Base-by-base conservation (phyloP, 495 filamentous ascomycete species). In the Trichocladium uniseriatum region DNA sequence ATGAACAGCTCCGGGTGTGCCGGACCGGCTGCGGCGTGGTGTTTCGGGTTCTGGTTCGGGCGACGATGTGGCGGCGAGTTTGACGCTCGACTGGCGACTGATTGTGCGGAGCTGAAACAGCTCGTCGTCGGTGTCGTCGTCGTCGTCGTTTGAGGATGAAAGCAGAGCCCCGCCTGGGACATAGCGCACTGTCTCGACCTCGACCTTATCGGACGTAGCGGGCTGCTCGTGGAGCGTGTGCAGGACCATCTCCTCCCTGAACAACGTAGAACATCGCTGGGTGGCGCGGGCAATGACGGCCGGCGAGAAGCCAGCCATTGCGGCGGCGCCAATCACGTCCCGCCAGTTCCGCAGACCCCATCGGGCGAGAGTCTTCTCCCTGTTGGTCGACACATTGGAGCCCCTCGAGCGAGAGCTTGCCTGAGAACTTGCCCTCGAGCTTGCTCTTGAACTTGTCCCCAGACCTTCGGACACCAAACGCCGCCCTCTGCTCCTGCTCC, bases 271-370 rank as follows among this genome's bases (percentile, higher is more conserved):
- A 58, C 89, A 95, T 31, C 89, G 72, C 56, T 79, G 69, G 3
- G 81, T 76, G 1, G 87, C 73, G 40, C 84, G 75, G 36, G 76
- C 72, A 7, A 94, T 69, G 5, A 80, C 83, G 5, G 62, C 59
- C 1, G 73, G 56, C 1, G 81, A 67, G 60, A 86, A 84, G 0
- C 83, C 86, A 1, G 72, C 76, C 49, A 89, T 71, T 0, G 84
- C 75, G 18, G 89, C 89, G 0, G 86, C 67, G 8, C 84, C 84
- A 27, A 94, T 62, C 1, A 92, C 75, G 46, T 90, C 84, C 37
- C 82, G 82, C 89, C 89, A 95, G 62, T 91, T 84, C 2, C 86
- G 78, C 5, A 80, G 65, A 3, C 66, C 50, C 73, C 48, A 76
- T 52, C 34, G 56, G 47, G 11, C 19, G 24, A 61, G 48, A 37